These are phyloP conservation scores for Paramecium pentaurelia DNA, from an alignment of 73 alveolate genomes.

Conservation along the genomic window DNA sequence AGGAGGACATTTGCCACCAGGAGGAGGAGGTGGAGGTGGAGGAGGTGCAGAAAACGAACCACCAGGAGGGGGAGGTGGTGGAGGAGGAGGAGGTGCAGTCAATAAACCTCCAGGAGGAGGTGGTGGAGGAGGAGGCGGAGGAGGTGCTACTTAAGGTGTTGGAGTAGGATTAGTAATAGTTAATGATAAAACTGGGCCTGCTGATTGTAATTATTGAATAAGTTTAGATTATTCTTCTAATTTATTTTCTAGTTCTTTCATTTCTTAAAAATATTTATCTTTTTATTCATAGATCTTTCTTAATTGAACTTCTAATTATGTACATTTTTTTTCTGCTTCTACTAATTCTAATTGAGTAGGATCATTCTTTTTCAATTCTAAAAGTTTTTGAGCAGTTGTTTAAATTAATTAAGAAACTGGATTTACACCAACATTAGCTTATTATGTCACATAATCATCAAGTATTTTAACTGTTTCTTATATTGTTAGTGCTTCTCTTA, in stretches of 20 bases:
- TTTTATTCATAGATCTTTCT: conserved; percentile 36
- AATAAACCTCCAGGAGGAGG: neutral
- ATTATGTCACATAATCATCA: neutral
- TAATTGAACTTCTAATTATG: neutral
- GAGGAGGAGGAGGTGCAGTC: conserved; percentile 37
- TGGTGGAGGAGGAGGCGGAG: conserved; percentile 46
- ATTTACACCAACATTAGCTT: conserved; percentile 13
- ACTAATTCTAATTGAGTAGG: neutral
- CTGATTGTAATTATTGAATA: conserved; percentile 18
- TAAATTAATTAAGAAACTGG: conserved; percentile 27
- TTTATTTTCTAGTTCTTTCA: neutral
- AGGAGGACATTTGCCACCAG: neutral
- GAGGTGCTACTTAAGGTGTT: conserved; percentile 19
- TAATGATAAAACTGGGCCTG: conserved; percentile 9
- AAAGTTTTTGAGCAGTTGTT: neutral
- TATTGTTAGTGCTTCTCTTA: neutral
- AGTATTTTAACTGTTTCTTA: neutral
- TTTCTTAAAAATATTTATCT: neutral
- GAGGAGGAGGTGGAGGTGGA: conserved; percentile 59
- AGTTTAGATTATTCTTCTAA: neutral
- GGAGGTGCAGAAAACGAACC: neutral
- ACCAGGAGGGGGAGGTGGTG: conserved; percentile 32
- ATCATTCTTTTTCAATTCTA: conserved; percentile 11
- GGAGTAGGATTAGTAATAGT: neutral
- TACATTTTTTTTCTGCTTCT: neutral